These are phyloP conservation scores for Candida morakotiae DNA, from an alignment of 805 yeast species.

Conservation along the genomic window DNA sequence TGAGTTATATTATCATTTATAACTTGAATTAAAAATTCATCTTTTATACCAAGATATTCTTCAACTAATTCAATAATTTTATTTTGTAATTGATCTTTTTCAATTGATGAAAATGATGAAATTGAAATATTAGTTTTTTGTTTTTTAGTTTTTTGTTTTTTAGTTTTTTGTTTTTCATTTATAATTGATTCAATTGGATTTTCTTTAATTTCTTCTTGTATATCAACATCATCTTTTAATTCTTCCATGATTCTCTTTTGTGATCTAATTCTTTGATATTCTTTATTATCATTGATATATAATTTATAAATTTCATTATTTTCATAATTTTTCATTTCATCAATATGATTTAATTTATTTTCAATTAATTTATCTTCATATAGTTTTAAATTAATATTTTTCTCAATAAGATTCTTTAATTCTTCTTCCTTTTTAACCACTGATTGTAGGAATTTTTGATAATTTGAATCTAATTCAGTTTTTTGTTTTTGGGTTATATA, in stretches of 20 bases:
- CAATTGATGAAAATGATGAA: slow-evolving; percentile 9
- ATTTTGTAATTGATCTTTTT: slow-evolving; percentile 20
- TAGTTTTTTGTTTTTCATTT: neutral
- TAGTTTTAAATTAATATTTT: slow-evolving; percentile 18
- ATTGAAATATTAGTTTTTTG: slow-evolving; percentile 4
- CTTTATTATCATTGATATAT: slow-evolving; percentile 41
- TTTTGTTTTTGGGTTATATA: slow-evolving; percentile 16
- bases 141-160: slow-evolving; percentile 1
- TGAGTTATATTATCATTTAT: slow-evolving; percentile 34
- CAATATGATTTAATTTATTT: slow-evolving; percentile 29
- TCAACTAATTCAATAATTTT: slow-evolving; percentile 43
- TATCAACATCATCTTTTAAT: slow-evolving; percentile 33
- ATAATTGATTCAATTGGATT: too few species aligned
- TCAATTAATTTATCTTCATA: slow-evolving; percentile 40
- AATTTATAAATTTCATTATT: slow-evolving; percentile 10
- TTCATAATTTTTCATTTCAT: slow-evolving; percentile 17
- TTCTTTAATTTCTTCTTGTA: slow-evolving; percentile 15
- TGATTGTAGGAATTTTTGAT: slow-evolving; percentile 12
- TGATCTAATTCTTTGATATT: slow-evolving; percentile 38
- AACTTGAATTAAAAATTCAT: slow-evolving; percentile 45
- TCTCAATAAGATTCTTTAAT: slow-evolving; percentile 13
- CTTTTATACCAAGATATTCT: slow-evolving; percentile 51
- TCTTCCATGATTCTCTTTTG: slow-evolving; percentile 39
- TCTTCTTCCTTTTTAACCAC: slow-evolving; percentile 14
- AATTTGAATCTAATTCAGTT: slow-evolving; percentile 18